Conservation (phyloP, 2,329 filamentous ascomycete genomes). For the Fonsecaea nubica region DNA sequence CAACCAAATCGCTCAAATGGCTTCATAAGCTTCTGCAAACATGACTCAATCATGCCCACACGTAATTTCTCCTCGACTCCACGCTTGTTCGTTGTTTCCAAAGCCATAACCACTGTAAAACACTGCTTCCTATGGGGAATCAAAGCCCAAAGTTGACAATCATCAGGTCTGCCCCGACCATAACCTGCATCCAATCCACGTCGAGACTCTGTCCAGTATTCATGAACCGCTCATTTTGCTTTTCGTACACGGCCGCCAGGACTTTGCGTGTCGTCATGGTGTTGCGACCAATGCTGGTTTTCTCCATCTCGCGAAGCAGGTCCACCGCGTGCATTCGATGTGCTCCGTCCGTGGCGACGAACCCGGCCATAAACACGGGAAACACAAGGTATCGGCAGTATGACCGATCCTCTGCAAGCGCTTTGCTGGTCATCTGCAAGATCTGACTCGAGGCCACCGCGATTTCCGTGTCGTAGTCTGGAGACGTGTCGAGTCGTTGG, state of each 20-base stretch:
- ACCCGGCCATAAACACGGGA: constrained; percentile 62
- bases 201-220: constrained; percentile 50
- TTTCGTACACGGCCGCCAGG: constrained; percentile 57
- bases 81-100: not conserved
- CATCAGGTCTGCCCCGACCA: constrained; percentile 53
- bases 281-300: constrained; percentile 57
- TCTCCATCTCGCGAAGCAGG: constrained; percentile 57
- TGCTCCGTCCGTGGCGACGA: constrained; percentile 49
- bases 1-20: not conserved
- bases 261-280: constrained; percentile 54
- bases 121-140: constrained; percentile 30
- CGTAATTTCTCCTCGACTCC: not conserved
- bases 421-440: constrained; percentile 52
- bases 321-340: constrained; percentile 57
- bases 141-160: constrained; percentile 61
- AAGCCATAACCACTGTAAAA: not conserved
- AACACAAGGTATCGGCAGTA: constrained; percentile 58
- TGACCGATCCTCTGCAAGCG: constrained; percentile 48
- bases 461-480: constrained; percentile 51
- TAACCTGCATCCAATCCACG: constrained; percentile 59
- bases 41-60: not conserved
- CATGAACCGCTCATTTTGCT: constrained; percentile 53
- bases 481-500: constrained; percentile 52
- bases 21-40: not conserved
- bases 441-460: constrained; percentile 54